Conservation (phyloP, 139 green algal species). For the Coccomyxa sp. region DNA sequence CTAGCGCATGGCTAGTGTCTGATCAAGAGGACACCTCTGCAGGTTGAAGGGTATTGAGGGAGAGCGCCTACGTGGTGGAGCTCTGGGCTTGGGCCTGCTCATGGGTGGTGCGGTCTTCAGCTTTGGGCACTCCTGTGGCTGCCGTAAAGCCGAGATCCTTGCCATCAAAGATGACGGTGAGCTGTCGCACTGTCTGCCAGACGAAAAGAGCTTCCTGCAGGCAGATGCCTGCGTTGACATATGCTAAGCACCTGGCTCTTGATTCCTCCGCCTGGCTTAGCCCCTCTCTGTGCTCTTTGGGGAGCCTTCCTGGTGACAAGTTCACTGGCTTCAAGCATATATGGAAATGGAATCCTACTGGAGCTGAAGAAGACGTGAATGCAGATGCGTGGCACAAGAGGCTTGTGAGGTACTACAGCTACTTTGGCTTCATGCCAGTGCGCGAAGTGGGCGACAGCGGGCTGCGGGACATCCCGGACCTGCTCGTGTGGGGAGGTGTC, state of each 20-base stretch:
- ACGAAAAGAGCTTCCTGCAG: too few species aligned
- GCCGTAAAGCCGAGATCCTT: slow-evolving; percentile 70
- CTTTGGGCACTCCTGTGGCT: slow-evolving; percentile 38
- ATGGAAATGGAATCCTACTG: too few species aligned
- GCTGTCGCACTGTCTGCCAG: too few species aligned
- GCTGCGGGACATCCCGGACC: slow-evolving; percentile 38
- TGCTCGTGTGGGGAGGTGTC: slow-evolving; percentile 77
- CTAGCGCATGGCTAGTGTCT: neutral
- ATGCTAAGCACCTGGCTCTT: neutral
- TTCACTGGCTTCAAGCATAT: too few species aligned
- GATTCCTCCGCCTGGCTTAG: too few species aligned
- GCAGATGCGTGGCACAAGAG: slow-evolving; percentile 41
- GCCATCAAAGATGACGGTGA: slow-evolving; percentile 70
- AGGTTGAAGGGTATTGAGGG: neutral
- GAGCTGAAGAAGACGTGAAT: too few species aligned
- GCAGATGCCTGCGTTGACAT: too few species aligned
- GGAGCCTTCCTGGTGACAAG: neutral
- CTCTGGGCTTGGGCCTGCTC: slow-evolving; percentile 62
- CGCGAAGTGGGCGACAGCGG: slow-evolving; percentile 34
- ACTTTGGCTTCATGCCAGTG: slow-evolving; percentile 53
- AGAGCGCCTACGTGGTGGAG: slow-evolving; percentile 17
- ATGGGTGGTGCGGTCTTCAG: slow-evolving; percentile 62
- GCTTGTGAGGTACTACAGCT: slow-evolving; percentile 57
- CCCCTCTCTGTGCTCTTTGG: neutral
- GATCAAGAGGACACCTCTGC: neutral